Percentiles rank a stretch among this genome's conserved stretches.
Conservation (phyloP, 345 rosid genomes). For the Iberis pinnata region DNA sequence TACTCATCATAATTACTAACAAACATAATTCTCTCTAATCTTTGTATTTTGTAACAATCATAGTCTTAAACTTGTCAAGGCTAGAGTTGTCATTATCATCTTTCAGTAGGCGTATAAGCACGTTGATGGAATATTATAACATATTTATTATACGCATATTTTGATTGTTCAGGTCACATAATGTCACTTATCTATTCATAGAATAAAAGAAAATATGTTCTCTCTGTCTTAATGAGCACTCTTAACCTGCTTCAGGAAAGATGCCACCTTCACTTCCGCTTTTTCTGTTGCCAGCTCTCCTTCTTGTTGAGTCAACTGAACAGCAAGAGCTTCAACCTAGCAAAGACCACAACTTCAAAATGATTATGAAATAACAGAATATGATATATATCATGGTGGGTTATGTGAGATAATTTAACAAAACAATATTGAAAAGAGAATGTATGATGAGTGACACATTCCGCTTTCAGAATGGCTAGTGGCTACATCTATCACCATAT, state of each 20-base stretch:
- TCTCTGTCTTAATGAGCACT: background rate
- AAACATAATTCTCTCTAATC: no score
- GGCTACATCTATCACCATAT: no score
- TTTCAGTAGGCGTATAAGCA: no score
- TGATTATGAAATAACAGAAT: background rate
- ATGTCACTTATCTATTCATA: background rate
- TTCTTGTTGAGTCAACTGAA: slow-evolving; percentile 92
- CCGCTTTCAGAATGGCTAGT: no score
- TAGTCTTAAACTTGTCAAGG: no score
- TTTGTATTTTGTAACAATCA: no score
- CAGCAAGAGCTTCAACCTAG: slow-evolving; percentile 95
- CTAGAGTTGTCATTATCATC: no score
- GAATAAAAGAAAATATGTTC: background rate
- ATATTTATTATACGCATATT: no score
- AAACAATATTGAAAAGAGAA: background rate
- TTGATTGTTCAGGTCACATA: background rate
- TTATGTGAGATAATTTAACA: background rate
- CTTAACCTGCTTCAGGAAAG: slow-evolving; percentile 78
- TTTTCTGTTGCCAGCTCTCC: slow-evolving; percentile 92
- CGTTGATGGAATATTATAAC: no score
- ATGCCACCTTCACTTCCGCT: slow-evolving; percentile 93
- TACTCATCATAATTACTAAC: no score
- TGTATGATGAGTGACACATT: background rate
- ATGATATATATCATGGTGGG: background rate
- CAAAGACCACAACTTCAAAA: slow-evolving; percentile 25